phyloP scores from a whole-genome alignment of 192 early-diverging fungal genomes.

The Gaertneriomyces sp. region DNA sequence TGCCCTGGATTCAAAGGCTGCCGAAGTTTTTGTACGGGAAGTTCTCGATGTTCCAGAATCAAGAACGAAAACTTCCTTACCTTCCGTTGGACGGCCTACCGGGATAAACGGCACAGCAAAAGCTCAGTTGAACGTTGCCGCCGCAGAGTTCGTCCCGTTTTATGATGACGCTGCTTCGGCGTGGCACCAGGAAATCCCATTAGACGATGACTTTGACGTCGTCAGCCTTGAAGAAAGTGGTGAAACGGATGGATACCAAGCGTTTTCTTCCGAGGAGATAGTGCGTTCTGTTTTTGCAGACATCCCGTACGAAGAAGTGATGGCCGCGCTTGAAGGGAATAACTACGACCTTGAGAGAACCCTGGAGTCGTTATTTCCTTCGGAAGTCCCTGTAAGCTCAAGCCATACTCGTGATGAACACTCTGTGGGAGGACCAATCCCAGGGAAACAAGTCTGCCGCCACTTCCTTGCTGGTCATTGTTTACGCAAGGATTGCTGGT shows the following conservation, averaged over 20 bases:
- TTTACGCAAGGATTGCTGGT: conserved; percentile 52
- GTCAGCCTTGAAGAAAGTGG: not conserved
- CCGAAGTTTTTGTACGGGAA: conserved; percentile 10
- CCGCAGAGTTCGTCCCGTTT: conserved; percentile 5
- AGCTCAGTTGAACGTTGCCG: conserved; percentile 4
- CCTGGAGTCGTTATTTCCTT: conserved; percentile 25
- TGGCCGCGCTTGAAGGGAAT: conserved; percentile 12
- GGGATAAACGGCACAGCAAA: too few relatives aligned
- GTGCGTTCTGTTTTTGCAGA: conserved; percentile 33
- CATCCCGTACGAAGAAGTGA: conserved; percentile 26
- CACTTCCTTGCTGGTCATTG: conserved; percentile 49
- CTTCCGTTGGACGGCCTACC: too few relatives aligned
- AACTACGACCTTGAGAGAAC: conserved; percentile 30
- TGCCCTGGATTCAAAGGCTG: not conserved
- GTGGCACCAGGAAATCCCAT: not conserved
- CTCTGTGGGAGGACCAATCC: too few relatives aligned
- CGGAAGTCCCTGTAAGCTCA: not conserved
- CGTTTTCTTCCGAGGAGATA: conserved; percentile 33
- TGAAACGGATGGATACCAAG: conserved; percentile 26
- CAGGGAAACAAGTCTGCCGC: conserved; percentile 43
- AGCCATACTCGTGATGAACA: too few relatives aligned
- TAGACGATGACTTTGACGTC: conserved; percentile 1
- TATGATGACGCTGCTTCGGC: not conserved
- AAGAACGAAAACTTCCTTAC: too few relatives aligned
- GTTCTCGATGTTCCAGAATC: not conserved